Percentiles rank a stretch among this genome's conserved stretches.
phyloP scores from a whole-genome alignment of 495 filamentous ascomycete species.

The Aspergillus cristatus region DNA sequence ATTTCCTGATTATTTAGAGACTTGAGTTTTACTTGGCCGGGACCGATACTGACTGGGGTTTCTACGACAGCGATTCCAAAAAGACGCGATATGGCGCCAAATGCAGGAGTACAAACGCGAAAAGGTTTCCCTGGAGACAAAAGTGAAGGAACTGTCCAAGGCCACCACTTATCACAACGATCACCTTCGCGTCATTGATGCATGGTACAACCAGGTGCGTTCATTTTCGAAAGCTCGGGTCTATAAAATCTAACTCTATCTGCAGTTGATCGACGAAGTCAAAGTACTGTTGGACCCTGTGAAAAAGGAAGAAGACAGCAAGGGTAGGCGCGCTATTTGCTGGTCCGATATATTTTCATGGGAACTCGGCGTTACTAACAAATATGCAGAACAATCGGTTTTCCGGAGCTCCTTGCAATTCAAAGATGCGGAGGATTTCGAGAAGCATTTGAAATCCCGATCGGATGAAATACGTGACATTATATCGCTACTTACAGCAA shows the following conservation, averaged over 20 bases:
- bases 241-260: constrained; percentile 12
- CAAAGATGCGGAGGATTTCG: constrained; percentile 49
- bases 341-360: neutral
- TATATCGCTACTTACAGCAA: constrained; percentile 47
- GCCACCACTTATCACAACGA: constrained; percentile 74
- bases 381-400: constrained; percentile 9
- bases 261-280: constrained; percentile 77
- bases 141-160: constrained; percentile 67
- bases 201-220: constrained; percentile 85
- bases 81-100: constrained; percentile 93
- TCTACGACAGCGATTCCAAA: constrained; percentile 71
- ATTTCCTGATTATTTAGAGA: too few relatives aligned
- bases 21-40: too few relatives aligned
- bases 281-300: constrained; percentile 49
- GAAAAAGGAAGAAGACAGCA: constrained; percentile 31
- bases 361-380: constrained; percentile 11
- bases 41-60: constrained; percentile 13
- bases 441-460: constrained; percentile 59
- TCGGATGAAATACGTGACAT: constrained; percentile 53
- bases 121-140: constrained; percentile 63
- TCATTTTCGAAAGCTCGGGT: constrained; percentile 1
- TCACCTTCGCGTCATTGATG: constrained; percentile 78
- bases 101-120: constrained; percentile 97
- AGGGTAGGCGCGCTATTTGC: constrained; percentile 38
- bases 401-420: constrained; percentile 29